Percentiles rank a stretch among this genome's conserved stretches.
Conservation (phyloP, 345 rosid species). For the Camelina laxa region DNA sequence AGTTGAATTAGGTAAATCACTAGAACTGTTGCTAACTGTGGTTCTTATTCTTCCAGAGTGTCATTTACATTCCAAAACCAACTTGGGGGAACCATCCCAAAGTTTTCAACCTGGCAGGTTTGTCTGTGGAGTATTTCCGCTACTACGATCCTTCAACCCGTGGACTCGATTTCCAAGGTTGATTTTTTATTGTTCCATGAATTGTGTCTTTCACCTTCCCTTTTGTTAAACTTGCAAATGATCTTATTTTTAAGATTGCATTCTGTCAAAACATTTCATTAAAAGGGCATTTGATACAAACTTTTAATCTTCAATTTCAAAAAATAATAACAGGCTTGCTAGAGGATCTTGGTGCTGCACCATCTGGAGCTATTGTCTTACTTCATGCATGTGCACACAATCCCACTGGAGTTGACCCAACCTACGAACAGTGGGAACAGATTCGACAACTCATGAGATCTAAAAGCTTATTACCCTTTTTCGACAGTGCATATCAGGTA, state of each 20-base stretch:
- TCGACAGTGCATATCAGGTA: conserved; percentile 99
- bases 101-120: conserved; percentile 78
- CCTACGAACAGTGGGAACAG: conserved; percentile 86
- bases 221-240: neutral
- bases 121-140: conserved; percentile 85
- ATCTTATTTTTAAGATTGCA: neutral
- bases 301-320: conserved; percentile 19
- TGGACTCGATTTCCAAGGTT: conserved; percentile 87
- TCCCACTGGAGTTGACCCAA: conserved; percentile 98
- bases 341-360: conserved; percentile 88
- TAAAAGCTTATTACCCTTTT: conserved; percentile 76
- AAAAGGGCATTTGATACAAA: conserved; percentile 14
- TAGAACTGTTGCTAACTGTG: conserved; percentile 26
- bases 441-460: conserved; percentile 82
- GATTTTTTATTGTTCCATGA: neutral
- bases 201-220: conserved; percentile 5
- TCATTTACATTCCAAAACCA: conserved; percentile 87
- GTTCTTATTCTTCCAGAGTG: conserved; percentile 56
- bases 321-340: conserved; percentile 61
- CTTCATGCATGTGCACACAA: conserved; percentile 99
- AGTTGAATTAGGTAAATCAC: neutral
- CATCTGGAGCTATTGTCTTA: conserved; percentile 87
- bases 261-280: conserved; percentile 5
- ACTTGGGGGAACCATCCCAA: conserved; percentile 99
- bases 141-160: conserved; percentile 95